Evolutionary conservation across 805 yeast genomes (phyloP), one percentile per base, ranked within the genome.

Genomic region (Candida andamanensis): DNA sequence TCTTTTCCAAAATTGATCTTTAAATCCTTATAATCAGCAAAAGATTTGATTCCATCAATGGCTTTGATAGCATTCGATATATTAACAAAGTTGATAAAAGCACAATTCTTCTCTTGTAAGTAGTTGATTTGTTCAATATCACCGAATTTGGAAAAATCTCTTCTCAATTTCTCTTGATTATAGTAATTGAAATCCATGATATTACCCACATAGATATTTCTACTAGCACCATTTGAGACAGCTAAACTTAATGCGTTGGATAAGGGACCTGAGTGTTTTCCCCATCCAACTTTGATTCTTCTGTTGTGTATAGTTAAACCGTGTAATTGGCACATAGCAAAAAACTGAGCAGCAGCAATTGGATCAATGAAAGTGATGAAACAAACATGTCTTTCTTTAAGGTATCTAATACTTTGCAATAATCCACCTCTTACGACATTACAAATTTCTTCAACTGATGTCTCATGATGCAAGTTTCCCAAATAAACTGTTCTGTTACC

Each of bases 331-430:
- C 95, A 80, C 84, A 85, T 80, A 6, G 97, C 97, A 58, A 81
- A 90, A 55, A 90, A 90, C 59, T 90, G 97, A 2, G 96, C 96
- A 1, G 97, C 97, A 2, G 97, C 95, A 32, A 90, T 83, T 17
- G 97, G 95, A 53, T 92, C 97, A 43, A 90, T 80, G 54, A 92
- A 90, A 10, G 97, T 90, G 32, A 92, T 84, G 54, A 92, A 92
- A 52, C 97, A 87, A 37, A 87, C 90, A 50, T 85, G 95, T 42
- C 90, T 76, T 50, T 86, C 97, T 32, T 78, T 72, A 33, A 90
- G 69, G 36, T 83, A 76, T 45, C 94, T 73, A 35, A 90, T 79
- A 43, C 79, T 78, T 52, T 90, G 96, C 43, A 90, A 69, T 28
- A 89, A 72, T 2, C 98, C 98, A 32, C 97, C 97, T 42, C 97